Evolutionary conservation across 306 rosid species (phyloP).

Genomic region (Crataegus laevigata): DNA sequence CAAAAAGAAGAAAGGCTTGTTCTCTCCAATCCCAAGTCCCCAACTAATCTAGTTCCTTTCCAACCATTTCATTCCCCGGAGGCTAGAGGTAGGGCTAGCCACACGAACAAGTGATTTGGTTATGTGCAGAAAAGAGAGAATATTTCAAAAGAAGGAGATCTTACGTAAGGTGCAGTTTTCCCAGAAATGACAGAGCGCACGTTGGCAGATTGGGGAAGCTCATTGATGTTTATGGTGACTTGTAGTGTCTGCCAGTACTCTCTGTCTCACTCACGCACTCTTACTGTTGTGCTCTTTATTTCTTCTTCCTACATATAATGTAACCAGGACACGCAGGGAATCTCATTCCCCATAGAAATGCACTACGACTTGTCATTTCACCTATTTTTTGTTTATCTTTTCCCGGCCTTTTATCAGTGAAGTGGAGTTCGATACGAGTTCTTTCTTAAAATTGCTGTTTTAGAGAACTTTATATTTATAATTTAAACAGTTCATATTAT

Average conservation of each 20-base stretch:
- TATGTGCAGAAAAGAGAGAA: background rate
- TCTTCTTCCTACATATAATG: background rate
- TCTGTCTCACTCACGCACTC: background rate
- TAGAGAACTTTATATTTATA: no score
- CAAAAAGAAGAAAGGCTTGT: background rate
- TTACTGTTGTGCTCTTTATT: background rate
- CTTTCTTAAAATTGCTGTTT: no score
- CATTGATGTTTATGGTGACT: slow-evolving; percentile 29
- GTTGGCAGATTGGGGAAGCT: background rate
- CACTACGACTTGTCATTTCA: background rate
- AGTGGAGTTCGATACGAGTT: no score
- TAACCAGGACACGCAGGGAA: no score
- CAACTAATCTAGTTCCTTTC: slow-evolving; percentile 9
- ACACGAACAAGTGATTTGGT: background rate
- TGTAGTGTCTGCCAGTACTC: background rate
- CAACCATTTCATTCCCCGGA: slow-evolving; percentile 6
- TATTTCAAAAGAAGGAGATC: background rate
- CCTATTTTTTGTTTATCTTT: background rate
- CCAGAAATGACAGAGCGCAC: background rate
- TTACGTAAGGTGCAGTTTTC: background rate
- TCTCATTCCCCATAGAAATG: no score
- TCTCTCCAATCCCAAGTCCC: background rate
- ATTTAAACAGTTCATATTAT: no score
- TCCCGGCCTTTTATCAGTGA: no score
- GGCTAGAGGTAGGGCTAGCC: background rate